Evolutionary conservation across 2,329 filamentous ascomycete genomes (phyloP).

Genomic region (Coniella lustricola): DNA sequence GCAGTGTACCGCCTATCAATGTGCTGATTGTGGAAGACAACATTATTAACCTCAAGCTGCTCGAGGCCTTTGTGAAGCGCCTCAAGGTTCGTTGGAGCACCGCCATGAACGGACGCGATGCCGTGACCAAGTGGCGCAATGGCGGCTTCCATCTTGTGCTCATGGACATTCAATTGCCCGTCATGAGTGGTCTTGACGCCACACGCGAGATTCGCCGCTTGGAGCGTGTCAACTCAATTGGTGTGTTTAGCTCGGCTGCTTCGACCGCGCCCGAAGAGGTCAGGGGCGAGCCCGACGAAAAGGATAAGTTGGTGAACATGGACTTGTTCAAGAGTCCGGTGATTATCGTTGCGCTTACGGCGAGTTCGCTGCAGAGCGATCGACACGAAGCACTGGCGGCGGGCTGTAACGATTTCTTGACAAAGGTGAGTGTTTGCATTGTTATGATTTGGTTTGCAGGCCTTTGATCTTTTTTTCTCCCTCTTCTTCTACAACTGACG

Average conservation of each 20-base stretch:
- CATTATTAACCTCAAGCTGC: conserved; percentile 87
- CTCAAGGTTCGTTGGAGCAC: conserved; percentile 95
- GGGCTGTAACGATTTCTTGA: conserved; percentile 96
- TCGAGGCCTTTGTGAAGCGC: conserved; percentile 93
- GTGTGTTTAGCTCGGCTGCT: conserved; percentile 67
- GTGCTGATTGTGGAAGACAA: conserved; percentile 98
- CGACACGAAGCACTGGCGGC: conserved; percentile 90
- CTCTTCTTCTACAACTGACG: background rate
- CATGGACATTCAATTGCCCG: conserved; percentile 96
- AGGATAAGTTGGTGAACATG: conserved; percentile 62
- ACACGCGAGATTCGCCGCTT: conserved; percentile 89
- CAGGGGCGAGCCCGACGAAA: conserved; percentile 44
- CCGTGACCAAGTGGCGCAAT: conserved; percentile 84
- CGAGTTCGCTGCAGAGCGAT: conserved; percentile 89
- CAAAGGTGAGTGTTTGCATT: conserved; percentile 59
- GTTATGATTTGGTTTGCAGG: background rate
- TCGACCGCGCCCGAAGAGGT: conserved; percentile 44
- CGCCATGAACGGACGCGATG: conserved; percentile 91
- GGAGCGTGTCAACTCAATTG: conserved; percentile 85
- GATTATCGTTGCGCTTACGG: conserved; percentile 94
- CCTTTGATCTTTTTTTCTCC: background rate
- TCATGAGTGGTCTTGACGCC: conserved; percentile 93
- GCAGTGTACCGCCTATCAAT: conserved; percentile 87
- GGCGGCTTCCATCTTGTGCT: conserved; percentile 94
- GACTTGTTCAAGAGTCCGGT: conserved; percentile 89